Conservation (phyloP, 1,284 basidiomycete species). For the Pascua guehoae region DNA sequence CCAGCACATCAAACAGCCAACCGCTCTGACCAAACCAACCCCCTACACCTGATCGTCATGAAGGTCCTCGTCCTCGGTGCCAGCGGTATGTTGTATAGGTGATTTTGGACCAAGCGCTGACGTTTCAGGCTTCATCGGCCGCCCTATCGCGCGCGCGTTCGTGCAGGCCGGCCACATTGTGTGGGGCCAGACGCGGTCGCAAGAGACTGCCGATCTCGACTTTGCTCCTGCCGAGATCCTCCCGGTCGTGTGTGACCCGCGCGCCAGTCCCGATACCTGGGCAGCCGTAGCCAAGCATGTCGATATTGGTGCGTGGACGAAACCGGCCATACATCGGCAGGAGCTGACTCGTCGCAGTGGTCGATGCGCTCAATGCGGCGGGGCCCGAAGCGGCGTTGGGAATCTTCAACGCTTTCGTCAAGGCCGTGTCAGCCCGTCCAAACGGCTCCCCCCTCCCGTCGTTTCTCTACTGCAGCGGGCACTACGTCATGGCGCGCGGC, state of each 20-base stretch:
- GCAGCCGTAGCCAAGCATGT: constrained; percentile 51
- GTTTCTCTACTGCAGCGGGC: constrained; percentile 55
- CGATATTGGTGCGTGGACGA: constrained; percentile 51
- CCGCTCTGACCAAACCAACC: too few species aligned
- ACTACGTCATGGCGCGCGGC: constrained; percentile 53
- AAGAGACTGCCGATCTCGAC: constrained; percentile 12
- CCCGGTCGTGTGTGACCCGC: constrained; percentile 52
- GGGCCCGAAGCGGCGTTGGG: constrained; percentile 42
- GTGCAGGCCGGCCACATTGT: constrained; percentile 57
- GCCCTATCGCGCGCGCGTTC: constrained; percentile 54
- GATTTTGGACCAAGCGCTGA: too few species aligned
- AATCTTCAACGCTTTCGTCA: constrained; percentile 16
- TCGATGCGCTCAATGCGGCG: constrained; percentile 44
- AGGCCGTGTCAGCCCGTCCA: background rate
- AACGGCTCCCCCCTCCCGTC: constrained; percentile 19
- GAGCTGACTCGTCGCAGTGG: constrained; percentile 22
- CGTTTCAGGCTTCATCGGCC: constrained; percentile 53
- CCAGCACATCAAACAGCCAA: too few species aligned
- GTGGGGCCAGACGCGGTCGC: constrained; percentile 54
- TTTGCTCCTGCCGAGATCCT: constrained; percentile 54
- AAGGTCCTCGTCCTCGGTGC: constrained; percentile 1
- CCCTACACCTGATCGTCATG: background rate
- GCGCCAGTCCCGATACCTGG: constrained; percentile 45
- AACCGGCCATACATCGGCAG: constrained; percentile 4
- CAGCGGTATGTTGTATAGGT: background rate